Evolutionary conservation across 225 moss, liverwort and hornwort genomes (phyloP), one percentile per base, ranked within the genome.

Genomic region (Physcomitrium patens): DNA sequence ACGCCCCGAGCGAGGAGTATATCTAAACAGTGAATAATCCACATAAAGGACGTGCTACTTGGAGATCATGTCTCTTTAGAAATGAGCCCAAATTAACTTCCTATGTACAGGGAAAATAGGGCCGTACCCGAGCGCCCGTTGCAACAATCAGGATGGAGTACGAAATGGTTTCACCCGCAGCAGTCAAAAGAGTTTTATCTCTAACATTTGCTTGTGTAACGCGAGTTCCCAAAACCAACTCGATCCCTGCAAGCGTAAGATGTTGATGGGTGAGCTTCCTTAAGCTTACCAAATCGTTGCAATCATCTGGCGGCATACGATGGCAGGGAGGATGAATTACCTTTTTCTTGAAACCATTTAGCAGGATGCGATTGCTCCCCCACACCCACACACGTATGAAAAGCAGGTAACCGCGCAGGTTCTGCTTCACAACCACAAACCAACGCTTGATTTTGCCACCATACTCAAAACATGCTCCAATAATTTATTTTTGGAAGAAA

Each of bases 291-390:
- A 37, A 37, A 37, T 37, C 31, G 7, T 37, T 37, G 31, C 31
- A 37, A 20, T n/a, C 22, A 37, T 37, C 13, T 27, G 12, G 42
- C 5, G 19, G 43, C 20, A 63, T 24, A 23, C 44, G 45, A 54
- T 42, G 50, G 42, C 5, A 54, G 60, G 63, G 44, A 75, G 31
- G 31, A 37, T 37, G 31, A 4, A 4, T 54, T 76, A 97, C 97
- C 97, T 67, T 94, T 76, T 47, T 99, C 97, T 87, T 90, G 93
- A 77, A 91, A 99, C 97, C 97, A 99, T 83, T 89, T 99, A 49
- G 68, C 10, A 52, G 85, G 65, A 63, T 86, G 93, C 24, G 87
- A 72, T 65, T 90, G 91, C 74, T 99, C 86, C 23, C 93, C 97
- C 14, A 73, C 86, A 44, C 94, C 97, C 56, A 94, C 93, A 65